phyloP scores from a whole-genome alignment of 805 yeast genomes.

The Metschnikowia cubensis region DNA sequence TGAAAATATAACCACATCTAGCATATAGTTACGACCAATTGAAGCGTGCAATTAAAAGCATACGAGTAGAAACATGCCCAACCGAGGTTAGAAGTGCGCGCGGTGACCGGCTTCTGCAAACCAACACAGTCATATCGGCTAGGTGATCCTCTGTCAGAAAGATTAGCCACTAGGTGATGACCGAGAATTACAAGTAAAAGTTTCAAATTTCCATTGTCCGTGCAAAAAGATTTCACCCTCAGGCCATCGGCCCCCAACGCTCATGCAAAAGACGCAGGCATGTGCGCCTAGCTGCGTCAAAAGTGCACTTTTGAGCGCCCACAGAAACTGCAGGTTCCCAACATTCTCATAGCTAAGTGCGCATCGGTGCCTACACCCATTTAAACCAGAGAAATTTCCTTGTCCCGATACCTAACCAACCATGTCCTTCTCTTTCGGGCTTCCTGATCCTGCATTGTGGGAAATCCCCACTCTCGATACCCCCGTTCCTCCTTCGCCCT shows the following conservation, averaged over 20 bases:
- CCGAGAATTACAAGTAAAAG: neutral
- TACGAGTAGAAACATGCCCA: neutral
- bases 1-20: neutral
- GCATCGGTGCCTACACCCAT: neutral
- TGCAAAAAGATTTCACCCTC: neutral
- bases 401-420: neutral
- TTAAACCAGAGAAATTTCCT: neutral
- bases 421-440: conserved; percentile 27
- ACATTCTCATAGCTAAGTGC: conserved; percentile 1
- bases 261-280: neutral
- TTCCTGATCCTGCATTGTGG: conserved; percentile 32
- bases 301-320: neutral
- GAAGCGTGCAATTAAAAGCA: neutral
- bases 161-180: neutral
- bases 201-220: neutral
- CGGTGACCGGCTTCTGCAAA: neutral
- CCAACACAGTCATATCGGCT: neutral
- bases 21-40: neutral
- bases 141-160: neutral
- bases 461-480: conserved; percentile 27
- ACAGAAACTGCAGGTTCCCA: conserved; percentile 3
- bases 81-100: neutral
- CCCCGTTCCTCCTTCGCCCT: conserved; percentile 35
- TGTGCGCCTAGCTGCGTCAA: neutral
- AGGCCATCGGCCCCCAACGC: neutral